These are phyloP conservation scores for Botrytis elliptica DNA, from an alignment of 2,329 filamentous ascomycete species.

Conservation along the genomic window DNA sequence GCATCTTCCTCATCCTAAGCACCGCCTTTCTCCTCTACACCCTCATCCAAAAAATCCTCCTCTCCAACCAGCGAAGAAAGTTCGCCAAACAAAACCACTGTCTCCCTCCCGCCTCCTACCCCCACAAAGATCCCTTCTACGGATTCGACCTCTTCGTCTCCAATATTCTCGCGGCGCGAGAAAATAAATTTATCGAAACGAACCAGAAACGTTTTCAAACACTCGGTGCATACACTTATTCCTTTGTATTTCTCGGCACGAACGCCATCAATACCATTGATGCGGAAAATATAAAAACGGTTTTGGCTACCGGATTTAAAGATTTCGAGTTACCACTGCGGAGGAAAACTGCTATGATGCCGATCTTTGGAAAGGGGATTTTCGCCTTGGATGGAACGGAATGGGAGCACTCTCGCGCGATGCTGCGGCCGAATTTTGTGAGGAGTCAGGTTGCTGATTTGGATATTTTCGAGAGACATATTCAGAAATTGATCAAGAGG, in stretches of 20 bases:
- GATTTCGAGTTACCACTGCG: constrained; percentile 50
- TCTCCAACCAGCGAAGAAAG: constrained; percentile 9
- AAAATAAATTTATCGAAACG: constrained; percentile 41
- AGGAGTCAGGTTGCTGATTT: constrained; percentile 51
- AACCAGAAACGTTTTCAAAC: constrained; percentile 39
- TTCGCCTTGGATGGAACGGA: constrained; percentile 52
- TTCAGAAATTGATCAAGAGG: constrained; percentile 55
- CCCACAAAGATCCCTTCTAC: constrained; percentile 54
- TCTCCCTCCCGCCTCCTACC: constrained; percentile 46
- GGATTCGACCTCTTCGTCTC: constrained; percentile 50
- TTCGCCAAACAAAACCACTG: constrained; percentile 44
- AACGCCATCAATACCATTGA: constrained; percentile 51
- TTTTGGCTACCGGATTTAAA: constrained; percentile 56
- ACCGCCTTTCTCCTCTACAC: constrained; percentile 22
- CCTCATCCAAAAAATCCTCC: constrained; percentile 19
- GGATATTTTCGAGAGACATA: constrained; percentile 58
- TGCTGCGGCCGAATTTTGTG: constrained; percentile 55
- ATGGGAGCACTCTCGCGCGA: constrained; percentile 53
- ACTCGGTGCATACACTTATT: constrained; percentile 24
- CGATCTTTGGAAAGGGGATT: constrained; percentile 56
- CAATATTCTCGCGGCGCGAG: constrained; percentile 42
- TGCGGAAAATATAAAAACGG: constrained; percentile 56
- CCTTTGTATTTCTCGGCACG: constrained; percentile 25
- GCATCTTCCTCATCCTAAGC: constrained; percentile 8
- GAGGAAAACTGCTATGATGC: constrained; percentile 47